Evolutionary conservation across 257 asterid genomes (phyloP).

Genomic region (Galeopsis tetrahit): DNA sequence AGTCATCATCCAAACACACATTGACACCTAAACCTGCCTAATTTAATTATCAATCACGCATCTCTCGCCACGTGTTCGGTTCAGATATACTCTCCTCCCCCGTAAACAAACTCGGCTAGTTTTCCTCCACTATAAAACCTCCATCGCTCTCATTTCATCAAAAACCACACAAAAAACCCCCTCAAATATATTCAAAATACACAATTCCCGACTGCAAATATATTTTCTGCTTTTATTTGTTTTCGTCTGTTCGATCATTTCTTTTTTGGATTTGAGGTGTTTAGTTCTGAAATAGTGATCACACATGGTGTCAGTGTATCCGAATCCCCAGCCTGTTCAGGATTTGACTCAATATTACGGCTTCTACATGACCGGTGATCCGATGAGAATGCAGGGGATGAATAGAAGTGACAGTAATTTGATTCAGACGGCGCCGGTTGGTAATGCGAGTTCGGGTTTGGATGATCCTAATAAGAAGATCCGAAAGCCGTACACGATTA

Average conservation of each 20-base stretch:
- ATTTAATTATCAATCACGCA: slow-evolving; percentile 28
- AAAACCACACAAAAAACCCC: slow-evolving; percentile 26
- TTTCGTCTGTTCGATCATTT: neutral
- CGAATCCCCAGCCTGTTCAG: slow-evolving; percentile 58
- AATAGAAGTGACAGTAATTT: slow-evolving; percentile 15
- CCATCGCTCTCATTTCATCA: slow-evolving; percentile 14
- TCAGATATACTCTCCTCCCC: slow-evolving; percentile 36
- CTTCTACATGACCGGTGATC: slow-evolving; percentile 45
- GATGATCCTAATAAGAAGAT: slow-evolving; percentile 79
- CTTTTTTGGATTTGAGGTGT: slow-evolving; percentile 4
- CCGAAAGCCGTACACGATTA: slow-evolving; percentile 85
- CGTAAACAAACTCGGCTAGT: slow-evolving; percentile 43
- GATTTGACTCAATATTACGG: slow-evolving; percentile 43
- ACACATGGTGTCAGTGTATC: slow-evolving; percentile 76
- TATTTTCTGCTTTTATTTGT: neutral
- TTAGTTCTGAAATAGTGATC: slow-evolving; percentile 30
- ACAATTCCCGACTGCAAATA: neutral
- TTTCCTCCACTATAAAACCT: neutral
- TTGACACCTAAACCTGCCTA: slow-evolving; percentile 33
- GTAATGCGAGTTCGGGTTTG: slow-evolving; percentile 38
- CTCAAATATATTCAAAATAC: neutral
- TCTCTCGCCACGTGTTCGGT: slow-evolving; percentile 52
- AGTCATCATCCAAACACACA: slow-evolving; percentile 23
- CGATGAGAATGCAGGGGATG: slow-evolving; percentile 30
- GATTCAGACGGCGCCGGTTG: slow-evolving; percentile 34